A percentile compares a stretch with the other conserved stretches of the same genome.
phyloP scores from a whole-genome alignment of 2,329 filamentous ascomycete species.

The Colletotrichum lentis region DNA sequence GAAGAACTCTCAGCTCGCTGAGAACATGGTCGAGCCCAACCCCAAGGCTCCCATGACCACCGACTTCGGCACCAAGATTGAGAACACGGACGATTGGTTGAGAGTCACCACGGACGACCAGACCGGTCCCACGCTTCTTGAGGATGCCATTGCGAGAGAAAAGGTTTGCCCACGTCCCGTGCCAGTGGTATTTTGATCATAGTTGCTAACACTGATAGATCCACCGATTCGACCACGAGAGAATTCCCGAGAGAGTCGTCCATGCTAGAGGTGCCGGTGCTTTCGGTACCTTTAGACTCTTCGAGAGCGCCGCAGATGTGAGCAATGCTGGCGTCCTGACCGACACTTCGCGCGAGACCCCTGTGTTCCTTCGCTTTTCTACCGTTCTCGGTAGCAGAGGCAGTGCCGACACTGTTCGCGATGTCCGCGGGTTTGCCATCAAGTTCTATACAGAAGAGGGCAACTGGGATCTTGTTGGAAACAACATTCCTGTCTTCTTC shows the following conservation, averaged over 20 bases:
- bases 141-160: constrained; percentile 77
- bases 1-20: constrained; percentile 70
- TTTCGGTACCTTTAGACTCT: constrained; percentile 56
- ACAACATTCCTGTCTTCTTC: constrained; percentile 76
- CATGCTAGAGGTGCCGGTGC: constrained; percentile 68
- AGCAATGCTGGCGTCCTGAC: constrained; percentile 71
- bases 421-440: constrained; percentile 81
- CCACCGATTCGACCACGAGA: constrained; percentile 74
- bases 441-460: constrained; percentile 82
- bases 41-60: constrained; percentile 71
- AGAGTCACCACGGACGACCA: constrained; percentile 68
- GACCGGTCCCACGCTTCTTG: constrained; percentile 72
- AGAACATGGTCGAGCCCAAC: constrained; percentile 66
- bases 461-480: constrained; percentile 78
- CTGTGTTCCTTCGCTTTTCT: constrained; percentile 77
- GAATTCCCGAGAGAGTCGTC: constrained; percentile 69
- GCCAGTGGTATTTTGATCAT: neutral
- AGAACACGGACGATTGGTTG: constrained; percentile 81
- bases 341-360: constrained; percentile 73
- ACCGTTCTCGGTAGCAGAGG: constrained; percentile 79
- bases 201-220: constrained; percentile 57
- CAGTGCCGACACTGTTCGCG: constrained; percentile 80
- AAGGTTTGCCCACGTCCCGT: constrained; percentile 59
- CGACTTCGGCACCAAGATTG: constrained; percentile 78
- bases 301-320: constrained; percentile 69